Conservation (phyloP, 2,329 filamentous ascomycete genomes). For the Penicillium sp. region DNA sequence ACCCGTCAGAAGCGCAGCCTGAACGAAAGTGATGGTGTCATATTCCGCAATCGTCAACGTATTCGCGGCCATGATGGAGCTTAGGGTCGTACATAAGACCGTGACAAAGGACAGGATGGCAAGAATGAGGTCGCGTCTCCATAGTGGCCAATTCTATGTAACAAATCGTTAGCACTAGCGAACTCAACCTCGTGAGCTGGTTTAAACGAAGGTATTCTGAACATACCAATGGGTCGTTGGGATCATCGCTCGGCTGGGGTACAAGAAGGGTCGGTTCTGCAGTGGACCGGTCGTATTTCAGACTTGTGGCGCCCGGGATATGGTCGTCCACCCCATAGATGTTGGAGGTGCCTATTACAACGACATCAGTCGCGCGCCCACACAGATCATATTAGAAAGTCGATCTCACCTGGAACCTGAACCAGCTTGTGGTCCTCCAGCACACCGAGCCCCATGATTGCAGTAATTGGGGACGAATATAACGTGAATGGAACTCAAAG, state of each 20-base stretch:
- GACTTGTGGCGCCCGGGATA: conserved; percentile 37
- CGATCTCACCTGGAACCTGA: conserved; percentile 69
- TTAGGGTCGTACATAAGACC: conserved; percentile 80
- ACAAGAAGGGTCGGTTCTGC: conserved; percentile 73
- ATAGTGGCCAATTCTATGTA: conserved; percentile 75
- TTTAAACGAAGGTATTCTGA: neutral
- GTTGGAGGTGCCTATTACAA: conserved; percentile 43
- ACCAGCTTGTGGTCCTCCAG: conserved; percentile 65
- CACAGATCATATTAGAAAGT: neutral
- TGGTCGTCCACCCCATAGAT: conserved; percentile 61
- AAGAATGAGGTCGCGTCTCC: conserved; percentile 79
- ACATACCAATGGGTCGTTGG: conserved; percentile 76
- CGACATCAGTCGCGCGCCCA: neutral
- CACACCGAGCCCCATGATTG: conserved; percentile 68
- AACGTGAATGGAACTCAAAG: neutral
- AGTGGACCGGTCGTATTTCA: conserved; percentile 73
- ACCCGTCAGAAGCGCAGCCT: conserved; percentile 78
- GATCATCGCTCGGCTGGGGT: conserved; percentile 87
- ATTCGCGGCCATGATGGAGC: conserved; percentile 84
- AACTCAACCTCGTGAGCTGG: neutral
- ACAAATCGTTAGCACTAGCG: neutral
- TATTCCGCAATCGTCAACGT: conserved; percentile 72
- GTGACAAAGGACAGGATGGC: conserved; percentile 74
- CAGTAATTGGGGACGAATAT: neutral
- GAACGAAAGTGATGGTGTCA: conserved; percentile 67